Conservation (phyloP, 352 stramenopile species). For the Pythium guiyangense region DNA sequence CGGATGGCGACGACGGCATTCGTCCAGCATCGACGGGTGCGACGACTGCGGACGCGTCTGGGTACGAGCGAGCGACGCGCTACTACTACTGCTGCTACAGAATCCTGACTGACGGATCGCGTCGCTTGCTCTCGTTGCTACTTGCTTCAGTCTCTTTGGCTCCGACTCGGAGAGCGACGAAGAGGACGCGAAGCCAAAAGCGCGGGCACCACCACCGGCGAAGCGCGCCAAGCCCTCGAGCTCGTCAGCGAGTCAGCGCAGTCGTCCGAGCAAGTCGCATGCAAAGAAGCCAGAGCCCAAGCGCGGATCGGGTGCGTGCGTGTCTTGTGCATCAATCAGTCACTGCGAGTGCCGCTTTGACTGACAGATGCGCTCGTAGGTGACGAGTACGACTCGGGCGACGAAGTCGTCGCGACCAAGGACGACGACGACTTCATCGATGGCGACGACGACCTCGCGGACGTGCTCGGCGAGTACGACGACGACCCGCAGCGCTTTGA, state of each 20-base stretch:
- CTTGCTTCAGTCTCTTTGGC: conserved; percentile 55
- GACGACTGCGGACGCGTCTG: conserved; percentile 66
- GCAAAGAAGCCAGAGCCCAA: conserved; percentile 6
- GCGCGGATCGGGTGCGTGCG: conserved; percentile 19
- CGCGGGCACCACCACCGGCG: conserved; percentile 28
- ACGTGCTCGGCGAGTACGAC: conserved; percentile 79
- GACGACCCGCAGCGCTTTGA: conserved; percentile 75
- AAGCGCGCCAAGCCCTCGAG: conserved; percentile 44
- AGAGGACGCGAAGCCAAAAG: conserved; percentile 44
- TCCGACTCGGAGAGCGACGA: conserved; percentile 86
- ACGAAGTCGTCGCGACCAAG: conserved; percentile 65
- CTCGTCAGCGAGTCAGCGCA: conserved; percentile 5
- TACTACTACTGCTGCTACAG: too few species aligned
- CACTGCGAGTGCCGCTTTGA: background rate
- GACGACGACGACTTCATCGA: conserved; percentile 88
- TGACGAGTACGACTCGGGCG: conserved; percentile 85
- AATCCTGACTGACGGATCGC: background rate
- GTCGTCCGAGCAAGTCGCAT: conserved; percentile 8
- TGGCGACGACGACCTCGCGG: conserved; percentile 77
- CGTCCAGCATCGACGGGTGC: conserved; percentile 31
- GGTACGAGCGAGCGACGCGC: conserved; percentile 30
- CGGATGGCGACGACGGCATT: conserved; percentile 52
- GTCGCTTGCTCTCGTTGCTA: background rate
- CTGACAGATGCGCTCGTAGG: conserved; percentile 12
- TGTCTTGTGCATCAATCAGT: background rate